A percentile compares a stretch with the other conserved stretches of the same genome.
Evolutionary conservation across 306 rosid species (phyloP).

Genomic region (Citrullus mucosospermus): DNA sequence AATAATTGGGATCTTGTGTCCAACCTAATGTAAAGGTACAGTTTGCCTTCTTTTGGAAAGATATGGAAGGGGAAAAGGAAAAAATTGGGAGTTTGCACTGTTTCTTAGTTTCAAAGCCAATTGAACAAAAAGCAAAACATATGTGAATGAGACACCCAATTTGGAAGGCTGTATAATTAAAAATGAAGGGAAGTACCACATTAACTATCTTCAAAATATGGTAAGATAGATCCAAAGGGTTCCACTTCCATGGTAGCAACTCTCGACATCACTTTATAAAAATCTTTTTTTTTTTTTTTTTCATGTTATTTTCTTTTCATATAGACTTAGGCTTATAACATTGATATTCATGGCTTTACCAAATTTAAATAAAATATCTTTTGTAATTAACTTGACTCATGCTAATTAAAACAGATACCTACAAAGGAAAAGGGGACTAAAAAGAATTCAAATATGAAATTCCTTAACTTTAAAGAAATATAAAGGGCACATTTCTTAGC

Average conservation of each 20-base stretch:
- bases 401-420: background rate
- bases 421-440: background rate
- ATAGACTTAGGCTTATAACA: background rate
- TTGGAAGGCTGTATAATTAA: background rate
- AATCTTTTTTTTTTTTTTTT: background rate
- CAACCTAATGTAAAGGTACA: background rate
- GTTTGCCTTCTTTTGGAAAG: background rate
- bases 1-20: no score
- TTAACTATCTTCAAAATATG: background rate
- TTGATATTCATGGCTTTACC: background rate
- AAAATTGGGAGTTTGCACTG: background rate
- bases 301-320: background rate
- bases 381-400: background rate
- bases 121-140: background rate
- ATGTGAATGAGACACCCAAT: background rate
- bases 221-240: background rate
- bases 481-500: background rate
- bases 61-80: background rate
- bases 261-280: background rate
- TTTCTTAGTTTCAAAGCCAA: slow-evolving; percentile 2
- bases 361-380: background rate
- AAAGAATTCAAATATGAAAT: background rate
- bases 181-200: background rate
- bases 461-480: background rate
- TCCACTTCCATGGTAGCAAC: background rate